phyloP scores from a whole-genome alignment of 441 rosid genomes.

The Aquilaria agallochum region DNA sequence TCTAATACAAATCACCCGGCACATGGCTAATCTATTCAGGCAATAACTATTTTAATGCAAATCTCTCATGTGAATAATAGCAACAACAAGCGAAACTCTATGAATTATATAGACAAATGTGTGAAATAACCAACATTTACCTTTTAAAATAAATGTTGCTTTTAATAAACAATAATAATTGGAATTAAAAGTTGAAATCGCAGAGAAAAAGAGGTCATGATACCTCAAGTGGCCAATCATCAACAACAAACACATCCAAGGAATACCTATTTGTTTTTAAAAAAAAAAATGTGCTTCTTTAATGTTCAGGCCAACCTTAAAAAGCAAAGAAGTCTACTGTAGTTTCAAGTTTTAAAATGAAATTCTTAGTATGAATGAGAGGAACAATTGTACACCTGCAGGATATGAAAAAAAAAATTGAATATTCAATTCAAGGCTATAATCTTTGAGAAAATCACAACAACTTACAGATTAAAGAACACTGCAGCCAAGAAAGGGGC shows the following conservation, averaged over 20 bases:
- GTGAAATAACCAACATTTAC: too few species aligned
- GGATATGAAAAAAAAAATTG: too few species aligned
- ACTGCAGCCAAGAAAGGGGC: too few species aligned
- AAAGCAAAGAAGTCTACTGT: constrained; percentile 65
- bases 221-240: constrained; percentile 55
- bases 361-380: too few species aligned
- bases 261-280: constrained; percentile 69
- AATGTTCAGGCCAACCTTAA: constrained; percentile 68
- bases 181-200: not conserved
- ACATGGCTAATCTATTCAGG: not conserved
- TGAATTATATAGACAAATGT: not conserved
- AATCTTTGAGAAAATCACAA: too few species aligned
- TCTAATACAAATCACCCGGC: not conserved
- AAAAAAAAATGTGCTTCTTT: constrained; percentile 66
- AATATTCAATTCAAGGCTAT: too few species aligned
- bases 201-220: constrained; percentile 2
- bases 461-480: too few species aligned
- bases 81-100: not conserved
- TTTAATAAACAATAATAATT: too few species aligned
- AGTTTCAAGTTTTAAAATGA: constrained; percentile 14
- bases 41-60: too few species aligned
- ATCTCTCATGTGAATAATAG: not conserved
- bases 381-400: too few species aligned
- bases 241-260: constrained; percentile 69
- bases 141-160: too few species aligned